Base-by-base conservation (phyloP, 805 yeast species). In the Teunomyces kruisii region DNA sequence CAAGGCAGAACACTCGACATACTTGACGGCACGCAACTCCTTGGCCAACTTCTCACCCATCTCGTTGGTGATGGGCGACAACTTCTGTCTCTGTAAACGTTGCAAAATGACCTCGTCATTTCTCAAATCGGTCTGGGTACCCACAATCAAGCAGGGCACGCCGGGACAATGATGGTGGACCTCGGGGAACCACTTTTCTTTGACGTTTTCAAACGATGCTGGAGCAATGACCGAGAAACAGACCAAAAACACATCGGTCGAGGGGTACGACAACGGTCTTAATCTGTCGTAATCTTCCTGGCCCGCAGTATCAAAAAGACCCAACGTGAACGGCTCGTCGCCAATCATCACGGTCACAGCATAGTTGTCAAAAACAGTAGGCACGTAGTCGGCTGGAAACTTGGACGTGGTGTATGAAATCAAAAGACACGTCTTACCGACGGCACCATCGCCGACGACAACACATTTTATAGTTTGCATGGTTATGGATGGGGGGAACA, bases 371-470 rank as follows among this genome's bases (percentile, higher is more conserved):
- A 92, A 90, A 37, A 92, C 98, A n/a, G 99, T 92, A 50, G 98
- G 99, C 46, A 92, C 97, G 65, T 92, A 92, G 70, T 94, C 98
- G 45, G 96, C 94, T 26, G 99, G 99, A 70, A 92, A 92, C 67
- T 92, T 94, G 72, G 89, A 88, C 49, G 97, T 92, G 43, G 98
- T 92, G 71, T 92, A 92, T 52, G 97, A 91, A 62, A 92, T 92
- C 56, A 94, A 79, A 52, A 94, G 81, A 74, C 98, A 92, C 14
- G 98, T 92, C 48, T 90, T 92, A 58, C 99, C 99, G 52, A 94
- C 98, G 57, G 98, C 98, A 88, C 99, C 99, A 73, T 94, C 99
- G 54, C 99, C 99, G 45, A 94, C 98, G 54, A 92, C 97, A 54
- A 94, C 98, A 78, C 98, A 94, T 72, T 92, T 92, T 67, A 87